Base-by-base conservation (phyloP, 192 early-diverging fungal species). In the Cladochytrium replicatum region DNA sequence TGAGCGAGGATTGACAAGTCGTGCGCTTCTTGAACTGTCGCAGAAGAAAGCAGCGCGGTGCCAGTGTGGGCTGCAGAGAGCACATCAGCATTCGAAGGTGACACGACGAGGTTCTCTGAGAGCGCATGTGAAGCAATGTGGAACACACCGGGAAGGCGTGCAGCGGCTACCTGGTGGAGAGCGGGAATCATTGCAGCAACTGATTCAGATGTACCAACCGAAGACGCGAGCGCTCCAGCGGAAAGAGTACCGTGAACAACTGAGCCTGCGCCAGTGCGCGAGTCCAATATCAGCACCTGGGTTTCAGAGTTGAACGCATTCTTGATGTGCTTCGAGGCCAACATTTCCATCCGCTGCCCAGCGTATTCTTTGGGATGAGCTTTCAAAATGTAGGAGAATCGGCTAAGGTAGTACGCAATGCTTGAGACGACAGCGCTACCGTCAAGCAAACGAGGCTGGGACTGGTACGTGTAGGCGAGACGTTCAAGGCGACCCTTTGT, bases 1-100 rank as follows among this genome's bases (percentile, higher is more conserved):
- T 95, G 89, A 25, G 91, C 82, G 48, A 88, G 68, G 13, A 93
- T 40, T 9, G 89, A 82, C 40, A 95, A 57, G 50, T 97, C 91
- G 51, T 95, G 85, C 6, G 88, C 83, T 60, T 94, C 89, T 60
- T 94, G 90, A 6, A 83, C 80, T 17, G 73, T 73, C 26, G 66
- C 59, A 27, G 91, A 93, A 3, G 80, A 69, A 31, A 96, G 55
- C 19, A 91, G 64, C 29, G 79, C 70, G 38, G 87, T 84, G 29
- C 86, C 86, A 26, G 89, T 84, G 58, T 88, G 75, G 26, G 82
- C 64, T 8, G 88, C 86, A 7, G 74, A 75, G 23, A 87, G 55
- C 1, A 87, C 85, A 49, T 86, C 83, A 6, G 80, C 73, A 42
- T 82, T 88, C 80, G 30, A 64, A 52, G 37, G 57, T 52, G 21